Base-by-base conservation (phyloP, 2,329 filamentous ascomycete species). In the Clonostachys byssicola region DNA sequence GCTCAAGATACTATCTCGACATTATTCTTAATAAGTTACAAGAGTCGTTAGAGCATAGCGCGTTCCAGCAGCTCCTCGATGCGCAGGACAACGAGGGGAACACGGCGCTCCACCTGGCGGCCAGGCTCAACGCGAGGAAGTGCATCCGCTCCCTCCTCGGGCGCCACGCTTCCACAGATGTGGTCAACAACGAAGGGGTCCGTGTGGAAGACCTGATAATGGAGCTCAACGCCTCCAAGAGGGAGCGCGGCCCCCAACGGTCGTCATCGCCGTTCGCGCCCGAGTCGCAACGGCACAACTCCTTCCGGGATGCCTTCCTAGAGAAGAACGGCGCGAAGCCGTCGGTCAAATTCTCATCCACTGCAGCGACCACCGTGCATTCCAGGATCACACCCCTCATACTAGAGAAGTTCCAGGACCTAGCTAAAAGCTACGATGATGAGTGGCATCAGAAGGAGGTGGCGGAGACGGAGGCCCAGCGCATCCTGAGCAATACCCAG, bases 1-100 rank as follows among this genome's bases (percentile, higher is more conserved):
- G 89, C 59, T 91, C 92, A 34, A 81, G 90, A 34, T 97, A 97
- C 65, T 99, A 99, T 66, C 80, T 96, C 34, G 92, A 97, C 64
- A 87, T 87, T 53, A 85, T 97, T 51, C 76, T 97, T 47, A 92
- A 95, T 65, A 91, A 87, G 63, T 80, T 99, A 50, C 82, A 85
- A 51, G 89, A 95, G 58, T 82, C 84, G 1, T 82, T 88, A 55
- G 83, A 89, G 6, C 85, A 85, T 9, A 81, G 85, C 47, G 84
- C 89, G 47, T 83, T 97, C 43, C 88, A 91, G 51, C 75, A 82
- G 43, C 70, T 97, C 12, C 73, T 99, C 12, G 90, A 96, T 57
- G 78, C 83, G 9, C 88, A 91, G 60, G 92, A 99, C 63, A 74
- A 85, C 30, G 85, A 91, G 39, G 92, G 92, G 39, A 95, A 99